Conservation (phyloP, 257 asterid genomes). For the Rhazya stricta region DNA sequence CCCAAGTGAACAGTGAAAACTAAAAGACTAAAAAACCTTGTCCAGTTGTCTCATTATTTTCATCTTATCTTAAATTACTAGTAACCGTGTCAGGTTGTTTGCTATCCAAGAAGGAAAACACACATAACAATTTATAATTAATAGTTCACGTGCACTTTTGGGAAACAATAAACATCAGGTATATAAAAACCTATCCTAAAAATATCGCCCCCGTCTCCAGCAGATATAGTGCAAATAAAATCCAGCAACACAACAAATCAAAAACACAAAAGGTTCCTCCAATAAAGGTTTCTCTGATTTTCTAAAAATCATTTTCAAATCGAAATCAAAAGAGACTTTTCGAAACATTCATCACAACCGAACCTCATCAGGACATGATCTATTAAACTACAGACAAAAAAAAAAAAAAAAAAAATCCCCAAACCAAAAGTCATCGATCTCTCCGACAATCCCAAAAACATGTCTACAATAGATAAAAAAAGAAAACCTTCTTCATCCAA, state of each 20-base stretch:
- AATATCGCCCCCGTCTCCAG: neutral
- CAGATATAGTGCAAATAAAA: conserved; percentile 7
- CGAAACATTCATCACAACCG: neutral
- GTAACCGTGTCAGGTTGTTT: neutral
- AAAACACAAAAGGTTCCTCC: too few relatives aligned
- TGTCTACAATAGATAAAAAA: neutral
- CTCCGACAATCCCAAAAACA: neutral
- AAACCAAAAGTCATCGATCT: neutral
- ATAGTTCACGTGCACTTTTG: neutral
- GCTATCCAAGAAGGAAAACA: neutral
- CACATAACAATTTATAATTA: neutral
- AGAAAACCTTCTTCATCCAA: neutral
- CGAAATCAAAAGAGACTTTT: neutral
- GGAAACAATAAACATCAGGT: neutral
- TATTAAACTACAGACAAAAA: neutral
- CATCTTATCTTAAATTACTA: neutral
- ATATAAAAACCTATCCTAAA: neutral
- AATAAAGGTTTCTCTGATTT: neutral
- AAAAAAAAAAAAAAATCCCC: neutral
- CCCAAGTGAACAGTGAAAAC: neutral
- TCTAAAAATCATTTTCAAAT: neutral
- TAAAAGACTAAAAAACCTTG: neutral
- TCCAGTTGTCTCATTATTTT: neutral
- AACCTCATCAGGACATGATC: neutral
- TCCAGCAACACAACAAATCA: neutral